Evolutionary conservation across 192 early-diverging fungal genomes (phyloP).

Genomic region (Podila clonocystis): DNA sequence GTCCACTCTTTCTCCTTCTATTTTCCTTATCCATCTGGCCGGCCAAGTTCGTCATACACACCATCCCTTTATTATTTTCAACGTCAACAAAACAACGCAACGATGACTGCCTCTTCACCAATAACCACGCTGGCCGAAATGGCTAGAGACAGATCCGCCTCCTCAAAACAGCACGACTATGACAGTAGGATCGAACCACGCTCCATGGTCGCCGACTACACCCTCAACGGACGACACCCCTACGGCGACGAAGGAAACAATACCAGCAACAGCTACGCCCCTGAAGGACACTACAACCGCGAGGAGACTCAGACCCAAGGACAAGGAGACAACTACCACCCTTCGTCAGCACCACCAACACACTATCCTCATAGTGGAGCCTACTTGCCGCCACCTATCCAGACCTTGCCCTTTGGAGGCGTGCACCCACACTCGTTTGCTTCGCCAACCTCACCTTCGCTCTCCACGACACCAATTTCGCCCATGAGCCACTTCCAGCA

Average conservation of each 20-base stretch:
- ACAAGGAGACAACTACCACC: neutral
- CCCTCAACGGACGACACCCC: conserved; percentile 6
- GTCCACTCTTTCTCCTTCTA: neutral
- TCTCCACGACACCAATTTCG: neutral
- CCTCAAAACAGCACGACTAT: conserved; percentile 30
- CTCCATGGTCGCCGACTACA: conserved; percentile 18
- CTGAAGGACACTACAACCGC: neutral
- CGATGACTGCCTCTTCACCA: conserved; percentile 32
- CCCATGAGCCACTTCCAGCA: neutral
- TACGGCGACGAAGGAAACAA: conserved; percentile 10
- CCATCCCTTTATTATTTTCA: neutral
- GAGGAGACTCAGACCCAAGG: neutral
- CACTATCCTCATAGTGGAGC: conserved; percentile 22
- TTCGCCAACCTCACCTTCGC: neutral
- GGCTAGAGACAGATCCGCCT: conserved; percentile 21
- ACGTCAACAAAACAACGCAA: neutral
- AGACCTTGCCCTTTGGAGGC: conserved; percentile 12
- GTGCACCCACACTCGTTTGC: neutral
- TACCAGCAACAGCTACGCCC: conserved; percentile 6
- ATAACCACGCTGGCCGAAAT: conserved; percentile 20
- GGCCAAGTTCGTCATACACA: neutral
- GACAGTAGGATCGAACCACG: conserved; percentile 25
- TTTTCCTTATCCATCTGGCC: neutral
- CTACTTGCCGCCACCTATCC: conserved; percentile 27
- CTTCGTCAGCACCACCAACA: conserved; percentile 22